Base-by-base conservation (phyloP, 2,329 filamentous ascomycete genomes). In the Colletotrichum liaoningense region DNA sequence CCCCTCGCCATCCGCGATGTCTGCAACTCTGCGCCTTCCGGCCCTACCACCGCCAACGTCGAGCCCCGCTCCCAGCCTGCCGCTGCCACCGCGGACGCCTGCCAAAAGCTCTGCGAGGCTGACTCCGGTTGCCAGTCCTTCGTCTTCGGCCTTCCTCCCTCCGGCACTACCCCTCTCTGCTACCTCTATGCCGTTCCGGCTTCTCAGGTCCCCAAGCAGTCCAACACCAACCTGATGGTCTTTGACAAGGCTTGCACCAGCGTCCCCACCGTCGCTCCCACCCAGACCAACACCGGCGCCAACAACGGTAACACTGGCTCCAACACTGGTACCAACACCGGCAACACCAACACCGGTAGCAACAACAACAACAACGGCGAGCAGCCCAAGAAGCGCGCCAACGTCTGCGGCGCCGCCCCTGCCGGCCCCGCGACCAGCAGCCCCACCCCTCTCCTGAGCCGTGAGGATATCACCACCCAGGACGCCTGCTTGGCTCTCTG, bases 401-500 rank as follows among this genome's bases (percentile, higher is more conserved):
- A 65, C 49, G 66, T 60, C 62, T 74, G 68, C 68, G 63, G 68
- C 54, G 68, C 57, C 33, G 59, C 72, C 59, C 72, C 72, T 1
- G 35, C 68, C n/a, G 72, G 67, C 58, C 67, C 72, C 12, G 49
- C 58, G 38, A 63, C 60, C 57, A 72, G 26, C 54, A 4, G 24
- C 2, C 68, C 62, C 8, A 63, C 63, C 24, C 72, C 72, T 24
- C 63, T 72, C 6, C 49, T 63, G 46, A 72, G 46, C 28, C 56
- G 59, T 19, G 6, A 65, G 60, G 67, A 66, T 56, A 55, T 67
- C 55, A 60, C 67, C n/a, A 67, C 68, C 57, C 72, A 70, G 63
- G 63, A 55, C 6, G 56, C 46, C 62, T 74, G 72, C 68, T 58
- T 74, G 11, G 57, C 56, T 33, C 68, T 74, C 30, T 74, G 68